phyloP scores from a whole-genome alignment of 1,284 basidiomycete genomes.

The Melampsora americana region DNA sequence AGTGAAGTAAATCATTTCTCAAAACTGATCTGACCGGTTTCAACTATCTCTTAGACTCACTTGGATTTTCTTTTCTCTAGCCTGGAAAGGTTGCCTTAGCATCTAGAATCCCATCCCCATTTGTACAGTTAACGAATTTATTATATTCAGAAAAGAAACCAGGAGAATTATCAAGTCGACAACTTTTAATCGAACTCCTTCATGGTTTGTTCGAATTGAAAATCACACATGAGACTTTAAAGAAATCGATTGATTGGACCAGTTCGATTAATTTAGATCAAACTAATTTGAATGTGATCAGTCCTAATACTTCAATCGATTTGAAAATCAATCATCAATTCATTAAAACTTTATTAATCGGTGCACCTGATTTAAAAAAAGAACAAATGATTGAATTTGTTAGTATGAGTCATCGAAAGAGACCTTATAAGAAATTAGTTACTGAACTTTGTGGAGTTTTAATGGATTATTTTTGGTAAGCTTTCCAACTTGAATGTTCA shows the following conservation, averaged over 20 bases:
- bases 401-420: conserved; percentile 20
- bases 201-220: conserved; percentile 72
- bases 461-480: conserved; percentile 45
- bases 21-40: too few species aligned
- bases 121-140: conserved; percentile 72
- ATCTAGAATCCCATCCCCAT: conserved; percentile 77
- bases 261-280: conserved; percentile 56
- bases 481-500: conserved; percentile 44
- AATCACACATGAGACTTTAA: conserved; percentile 52
- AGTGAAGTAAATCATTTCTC: conserved; percentile 81
- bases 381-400: conserved; percentile 35
- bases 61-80: too few species aligned
- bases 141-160: conserved; percentile 97
- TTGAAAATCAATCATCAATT: conserved; percentile 48
- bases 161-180: conserved; percentile 81
- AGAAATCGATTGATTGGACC: conserved; percentile 15
- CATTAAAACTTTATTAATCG: conserved; percentile 6
- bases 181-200: conserved; percentile 82
- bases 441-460: conserved; percentile 39
- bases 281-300: conserved; percentile 49
- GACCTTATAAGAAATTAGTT: conserved; percentile 42
- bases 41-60: too few species aligned
- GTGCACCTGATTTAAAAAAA: conserved; percentile 33
- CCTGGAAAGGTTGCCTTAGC: conserved; percentile 65
- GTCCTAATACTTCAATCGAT: conserved; percentile 54